A percentile compares a stretch with the other conserved stretches of the same genome.
Evolutionary conservation across 2,329 filamentous ascomycete genomes (phyloP).

Genomic region (Botrytis squamosa): DNA sequence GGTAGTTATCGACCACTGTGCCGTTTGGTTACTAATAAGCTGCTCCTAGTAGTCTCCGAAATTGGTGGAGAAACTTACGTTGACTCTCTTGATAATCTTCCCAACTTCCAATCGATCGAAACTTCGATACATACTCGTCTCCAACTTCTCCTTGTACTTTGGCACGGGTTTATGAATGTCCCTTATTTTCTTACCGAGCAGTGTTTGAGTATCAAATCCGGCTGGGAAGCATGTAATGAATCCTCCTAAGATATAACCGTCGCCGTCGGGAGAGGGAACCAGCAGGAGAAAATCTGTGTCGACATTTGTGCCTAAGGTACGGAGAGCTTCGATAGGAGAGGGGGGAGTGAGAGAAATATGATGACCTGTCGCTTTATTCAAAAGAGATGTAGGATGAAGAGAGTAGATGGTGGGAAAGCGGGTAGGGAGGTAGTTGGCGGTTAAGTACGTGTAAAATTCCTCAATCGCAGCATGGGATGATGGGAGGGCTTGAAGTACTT

Average conservation of each 20-base stretch:
- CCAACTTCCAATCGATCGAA: constrained; percentile 55
- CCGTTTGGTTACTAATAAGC: not conserved
- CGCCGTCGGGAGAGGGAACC: constrained; percentile 43
- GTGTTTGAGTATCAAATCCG: constrained; percentile 56
- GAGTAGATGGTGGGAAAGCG: constrained; percentile 56
- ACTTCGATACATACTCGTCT: constrained; percentile 60
- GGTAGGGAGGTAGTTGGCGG: constrained; percentile 53
- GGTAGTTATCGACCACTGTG: constrained; percentile 47
- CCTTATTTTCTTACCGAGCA: constrained; percentile 51
- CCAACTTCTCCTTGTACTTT: constrained; percentile 54
- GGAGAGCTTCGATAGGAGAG: constrained; percentile 44
- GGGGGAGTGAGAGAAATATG: constrained; percentile 43
- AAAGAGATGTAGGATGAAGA: constrained; percentile 37
- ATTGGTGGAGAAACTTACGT: constrained; percentile 38
- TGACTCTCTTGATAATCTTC: constrained; percentile 53
- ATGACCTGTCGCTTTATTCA: constrained; percentile 48
- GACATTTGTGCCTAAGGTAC: constrained; percentile 50
- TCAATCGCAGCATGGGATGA: constrained; percentile 47
- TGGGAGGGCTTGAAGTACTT: constrained; percentile 43
- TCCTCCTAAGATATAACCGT: constrained; percentile 53
- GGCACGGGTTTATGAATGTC: constrained; percentile 60
- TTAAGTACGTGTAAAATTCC: constrained; percentile 57
- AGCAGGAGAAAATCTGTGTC: constrained; percentile 62
- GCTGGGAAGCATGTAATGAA: constrained; percentile 57
- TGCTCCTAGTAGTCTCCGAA: not conserved